Evolutionary conservation across 2,329 filamentous ascomycete species (phyloP).

Genomic region (Fusarium multiceps): DNA sequence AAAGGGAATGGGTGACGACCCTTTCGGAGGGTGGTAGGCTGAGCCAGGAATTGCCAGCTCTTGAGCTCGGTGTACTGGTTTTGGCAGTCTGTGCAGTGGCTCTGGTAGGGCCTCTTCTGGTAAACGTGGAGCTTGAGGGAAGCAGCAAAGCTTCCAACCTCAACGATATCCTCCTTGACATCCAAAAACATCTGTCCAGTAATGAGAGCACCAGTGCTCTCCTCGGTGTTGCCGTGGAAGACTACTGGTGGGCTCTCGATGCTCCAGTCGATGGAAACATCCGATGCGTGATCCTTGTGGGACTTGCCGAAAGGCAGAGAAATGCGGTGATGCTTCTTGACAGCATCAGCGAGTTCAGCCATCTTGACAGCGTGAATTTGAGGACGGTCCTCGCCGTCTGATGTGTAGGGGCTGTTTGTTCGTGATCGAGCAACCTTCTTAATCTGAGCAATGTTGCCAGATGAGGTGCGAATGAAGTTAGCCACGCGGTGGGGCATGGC

Average conservation of each 20-base stretch:
- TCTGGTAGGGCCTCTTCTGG: constrained; percentile 84
- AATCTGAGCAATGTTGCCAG: constrained; percentile 64
- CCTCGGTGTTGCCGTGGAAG: constrained; percentile 79
- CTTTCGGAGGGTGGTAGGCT: constrained; percentile 61
- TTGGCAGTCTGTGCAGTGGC: constrained; percentile 82
- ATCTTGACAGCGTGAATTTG: constrained; percentile 51
- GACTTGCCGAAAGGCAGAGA: constrained; percentile 57
- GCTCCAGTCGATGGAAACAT: constrained; percentile 62
- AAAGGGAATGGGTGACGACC: constrained; percentile 85
- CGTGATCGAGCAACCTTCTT: constrained; percentile 55
- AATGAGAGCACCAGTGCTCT: constrained; percentile 85
- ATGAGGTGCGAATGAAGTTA: constrained; percentile 68
- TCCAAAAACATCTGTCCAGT: constrained; percentile 83
- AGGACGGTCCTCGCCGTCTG: constrained; percentile 51
- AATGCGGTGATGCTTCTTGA: constrained; percentile 58
- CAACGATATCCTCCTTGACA: constrained; percentile 72
- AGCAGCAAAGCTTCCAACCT: constrained; percentile 79
- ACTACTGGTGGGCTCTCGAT: constrained; percentile 91
- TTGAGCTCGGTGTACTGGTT: constrained; percentile 78
- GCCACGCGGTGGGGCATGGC: constrained; percentile 69
- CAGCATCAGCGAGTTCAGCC: constrained; percentile 52
- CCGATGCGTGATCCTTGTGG: constrained; percentile 56
- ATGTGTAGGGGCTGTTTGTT: constrained; percentile 51
- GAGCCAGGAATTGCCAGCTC: constrained; percentile 80
- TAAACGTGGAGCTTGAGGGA: constrained; percentile 75